Evolutionary conservation across 805 yeast species (phyloP), one percentile per base, ranked within the genome.

Genomic region (Hemisphaericaspora nanyangensis): DNA sequence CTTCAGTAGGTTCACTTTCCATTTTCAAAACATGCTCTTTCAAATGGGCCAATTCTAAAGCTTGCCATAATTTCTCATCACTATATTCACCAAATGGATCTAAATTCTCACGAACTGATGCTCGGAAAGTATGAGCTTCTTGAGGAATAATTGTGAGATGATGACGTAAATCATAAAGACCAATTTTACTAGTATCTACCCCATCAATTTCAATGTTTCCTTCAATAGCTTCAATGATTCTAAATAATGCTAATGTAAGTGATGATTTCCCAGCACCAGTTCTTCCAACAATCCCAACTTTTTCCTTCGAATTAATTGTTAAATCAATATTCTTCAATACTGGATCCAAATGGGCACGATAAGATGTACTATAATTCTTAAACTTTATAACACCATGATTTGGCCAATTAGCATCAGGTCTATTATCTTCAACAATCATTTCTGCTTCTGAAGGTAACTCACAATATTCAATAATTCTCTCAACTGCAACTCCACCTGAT

Each of bases 211-310:
- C 66, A 50, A 89, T 85, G 28, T 66, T 60, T n/a, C 95, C 95
- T 7, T 60, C 64, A 5, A 80, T 78, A 2, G 84, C 76, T 61
- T 90, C 96, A 52, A 90, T 85, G 33, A 89, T 77, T 50, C 97
- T 69, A 71, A 86, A 89, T 29, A 89, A 64, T 0, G 96, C 93
- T 52, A 87, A 64, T 0, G 95, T 84, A 53, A 89, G 70, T 1
- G 95, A 82, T 0, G 93, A 82, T 60, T 89, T 89, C 47, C 98
- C 98, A 2, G 97, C 97, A 47, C 98, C 98, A 0, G 98, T 90
- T 57, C 98, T 77, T 18, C 98, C 98, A 40, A 91, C 97, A 61
- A 90, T 89, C 45, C 98, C 98, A 55, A 90, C 72, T 60, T 91
- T 91, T 58, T 91, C 97, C 41, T 76, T 68, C 1, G 90, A 78